Percentiles rank a stretch among this genome's conserved stretches.
Conservation (phyloP, 306 rosid genomes). For the Mucuna pruriens region DNA sequence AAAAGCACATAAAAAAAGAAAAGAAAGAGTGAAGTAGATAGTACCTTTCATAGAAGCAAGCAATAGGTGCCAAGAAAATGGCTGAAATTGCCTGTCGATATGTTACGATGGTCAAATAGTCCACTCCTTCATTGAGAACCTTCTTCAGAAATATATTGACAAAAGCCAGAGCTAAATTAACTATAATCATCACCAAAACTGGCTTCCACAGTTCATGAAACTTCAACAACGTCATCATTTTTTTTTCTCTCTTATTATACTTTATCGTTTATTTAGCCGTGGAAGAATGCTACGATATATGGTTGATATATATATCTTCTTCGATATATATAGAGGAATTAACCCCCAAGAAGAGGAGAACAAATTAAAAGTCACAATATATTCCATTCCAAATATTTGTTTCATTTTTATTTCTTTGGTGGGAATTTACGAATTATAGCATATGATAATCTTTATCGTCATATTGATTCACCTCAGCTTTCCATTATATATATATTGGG, state of each 20-base stretch:
- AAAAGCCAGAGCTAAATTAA: conserved; percentile 64
- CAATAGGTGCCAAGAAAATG: conserved; percentile 70
- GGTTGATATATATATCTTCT: background rate
- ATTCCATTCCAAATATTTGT: conserved; percentile 32
- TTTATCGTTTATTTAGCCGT: background rate
- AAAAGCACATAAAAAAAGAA: background rate
- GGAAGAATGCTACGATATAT: background rate
- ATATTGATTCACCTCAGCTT: conserved; percentile 18
- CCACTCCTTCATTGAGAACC: conserved; percentile 63
- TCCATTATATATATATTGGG: background rate
- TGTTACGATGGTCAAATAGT: conserved; percentile 52
- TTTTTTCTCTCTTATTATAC: background rate
- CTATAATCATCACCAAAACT: conserved; percentile 55
- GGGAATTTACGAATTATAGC: conserved; percentile 39
- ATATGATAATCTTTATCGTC: conserved; percentile 5
- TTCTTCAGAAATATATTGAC: conserved; percentile 79
- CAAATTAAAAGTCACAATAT: conserved; percentile 7
- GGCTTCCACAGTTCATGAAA: conserved; percentile 53
- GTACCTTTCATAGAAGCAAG: conserved; percentile 74
- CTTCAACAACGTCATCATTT: conserved; percentile 30
- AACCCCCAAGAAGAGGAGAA: conserved; percentile 22
- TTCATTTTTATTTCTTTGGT: conserved; percentile 10
- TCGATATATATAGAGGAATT: conserved; percentile 44
- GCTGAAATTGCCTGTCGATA: conserved; percentile 68
- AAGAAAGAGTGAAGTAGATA: background rate